A percentile compares a stretch with the other conserved stretches of the same genome.
Evolutionary conservation across 129 eudicot genomes (phyloP).

Genomic region (Cynara cardunculus): DNA sequence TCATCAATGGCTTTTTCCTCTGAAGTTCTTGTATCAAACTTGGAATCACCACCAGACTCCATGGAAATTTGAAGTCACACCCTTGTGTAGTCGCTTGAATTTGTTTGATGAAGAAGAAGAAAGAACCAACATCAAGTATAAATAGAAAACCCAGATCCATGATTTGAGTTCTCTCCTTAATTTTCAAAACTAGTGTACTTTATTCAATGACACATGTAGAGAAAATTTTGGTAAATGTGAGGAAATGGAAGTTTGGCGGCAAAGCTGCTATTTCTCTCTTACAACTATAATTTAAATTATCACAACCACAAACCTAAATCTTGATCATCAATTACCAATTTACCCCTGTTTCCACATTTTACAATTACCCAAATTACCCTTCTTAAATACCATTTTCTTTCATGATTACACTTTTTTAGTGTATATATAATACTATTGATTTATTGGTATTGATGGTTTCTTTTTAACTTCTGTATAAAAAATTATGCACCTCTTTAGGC

Average conservation of each 20-base stretch:
- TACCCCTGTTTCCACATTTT: neutral
- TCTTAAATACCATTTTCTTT: neutral
- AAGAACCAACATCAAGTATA: neutral
- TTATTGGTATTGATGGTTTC: too few relatives aligned
- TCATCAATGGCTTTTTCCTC: slow-evolving; percentile 57
- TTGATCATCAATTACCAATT: neutral
- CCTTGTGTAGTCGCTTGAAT: neutral
- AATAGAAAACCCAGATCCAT: slow-evolving; percentile 8
- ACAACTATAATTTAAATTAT: slow-evolving; percentile 20
- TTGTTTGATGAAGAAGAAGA: neutral
- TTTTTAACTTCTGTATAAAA: too few relatives aligned
- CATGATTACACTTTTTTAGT: neutral
- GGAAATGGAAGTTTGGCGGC: slow-evolving; percentile 23
- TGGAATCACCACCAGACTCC: slow-evolving; percentile 12
- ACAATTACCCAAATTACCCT: neutral
- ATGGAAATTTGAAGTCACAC: neutral
- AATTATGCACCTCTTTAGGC: too few relatives aligned
- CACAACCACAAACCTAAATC: slow-evolving; percentile 10
- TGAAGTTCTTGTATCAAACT: slow-evolving; percentile 20
- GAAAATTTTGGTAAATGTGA: slow-evolving; percentile 3
- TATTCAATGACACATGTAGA: neutral
- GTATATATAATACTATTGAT: too few relatives aligned
- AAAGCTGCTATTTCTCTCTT: slow-evolving; percentile 15
- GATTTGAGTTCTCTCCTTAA: slow-evolving; percentile 18
- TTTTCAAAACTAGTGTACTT: neutral